phyloP scores from a whole-genome alignment of 495 filamentous ascomycete species.

The Penicillium daleae region DNA sequence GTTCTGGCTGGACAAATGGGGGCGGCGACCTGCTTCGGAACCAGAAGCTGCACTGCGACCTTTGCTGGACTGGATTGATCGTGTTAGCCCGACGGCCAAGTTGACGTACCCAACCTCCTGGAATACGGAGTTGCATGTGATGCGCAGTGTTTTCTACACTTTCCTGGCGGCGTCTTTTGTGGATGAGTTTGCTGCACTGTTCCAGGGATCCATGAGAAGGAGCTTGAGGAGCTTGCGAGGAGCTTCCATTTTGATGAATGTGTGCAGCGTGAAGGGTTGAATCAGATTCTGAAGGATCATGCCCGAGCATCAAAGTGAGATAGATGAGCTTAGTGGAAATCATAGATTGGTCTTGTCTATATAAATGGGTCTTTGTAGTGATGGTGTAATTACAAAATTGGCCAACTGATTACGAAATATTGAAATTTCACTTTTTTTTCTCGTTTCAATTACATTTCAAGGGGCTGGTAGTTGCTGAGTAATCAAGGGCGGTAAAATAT shows the following conservation, averaged over 20 bases:
- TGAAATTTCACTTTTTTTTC: constrained; percentile 3
- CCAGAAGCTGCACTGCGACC: constrained; percentile 44
- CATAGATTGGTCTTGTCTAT: not conserved
- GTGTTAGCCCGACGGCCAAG: constrained; percentile 41
- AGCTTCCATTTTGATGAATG: constrained; percentile 63
- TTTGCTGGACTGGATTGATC: constrained; percentile 47
- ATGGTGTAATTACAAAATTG: constrained; percentile 1
- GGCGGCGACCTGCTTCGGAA: constrained; percentile 41
- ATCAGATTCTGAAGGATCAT: constrained; percentile 54
- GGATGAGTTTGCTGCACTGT: constrained; percentile 61
- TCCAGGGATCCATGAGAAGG: constrained; percentile 53
- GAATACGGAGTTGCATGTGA: constrained; percentile 59
- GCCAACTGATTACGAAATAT: not conserved
- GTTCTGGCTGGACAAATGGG: constrained; percentile 61
- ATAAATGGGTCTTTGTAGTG: too few relatives aligned
- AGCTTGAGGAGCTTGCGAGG: constrained; percentile 59
- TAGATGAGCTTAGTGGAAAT: not conserved
- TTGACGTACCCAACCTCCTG: constrained; percentile 59
- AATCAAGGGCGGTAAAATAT: not conserved
- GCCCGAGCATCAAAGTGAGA: constrained; percentile 22
- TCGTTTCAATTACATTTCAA: constrained; percentile 2
- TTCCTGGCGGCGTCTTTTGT: constrained; percentile 56
- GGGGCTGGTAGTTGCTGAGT: not conserved
- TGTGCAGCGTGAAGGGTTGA: constrained; percentile 57
- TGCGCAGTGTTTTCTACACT: constrained; percentile 55